Conservation (phyloP, 2,329 filamentous ascomycete genomes). For the Teratosphaeria pseudoeucalypti region DNA sequence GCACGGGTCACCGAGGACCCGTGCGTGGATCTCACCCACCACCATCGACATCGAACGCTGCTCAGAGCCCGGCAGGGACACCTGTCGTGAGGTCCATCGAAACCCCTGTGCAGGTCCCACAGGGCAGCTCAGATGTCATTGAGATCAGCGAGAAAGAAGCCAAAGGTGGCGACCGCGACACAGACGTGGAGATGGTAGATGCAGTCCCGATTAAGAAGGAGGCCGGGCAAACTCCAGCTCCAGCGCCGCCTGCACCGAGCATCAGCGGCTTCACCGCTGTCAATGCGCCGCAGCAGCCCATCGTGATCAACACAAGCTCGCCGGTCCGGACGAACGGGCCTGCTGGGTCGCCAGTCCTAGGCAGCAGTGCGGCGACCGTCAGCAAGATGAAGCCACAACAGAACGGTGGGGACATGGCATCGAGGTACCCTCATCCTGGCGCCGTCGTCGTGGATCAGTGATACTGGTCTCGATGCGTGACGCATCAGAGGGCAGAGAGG, state of each 20-base stretch:
- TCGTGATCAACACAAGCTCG: not conserved
- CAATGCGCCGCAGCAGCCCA: conserved; percentile 1
- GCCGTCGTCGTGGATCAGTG: not conserved
- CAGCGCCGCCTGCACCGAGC: not conserved
- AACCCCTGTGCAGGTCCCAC: not conserved
- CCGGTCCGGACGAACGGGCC: not conserved
- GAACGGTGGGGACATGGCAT: not conserved
- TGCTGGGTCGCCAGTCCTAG: not conserved
- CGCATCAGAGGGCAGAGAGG: not conserved
- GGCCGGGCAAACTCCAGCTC: not conserved
- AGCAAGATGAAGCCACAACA: not conserved
- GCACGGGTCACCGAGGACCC: conserved; percentile 9
- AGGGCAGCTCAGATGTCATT: not conserved
- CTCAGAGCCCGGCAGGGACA: not conserved
- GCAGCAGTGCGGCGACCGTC: not conserved
- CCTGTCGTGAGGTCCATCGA: conserved; percentile 5
- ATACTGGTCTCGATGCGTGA: not conserved
- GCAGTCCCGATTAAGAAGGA: conserved; percentile 2
- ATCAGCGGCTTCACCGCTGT: conserved; percentile 7
- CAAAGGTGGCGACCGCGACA: not conserved
- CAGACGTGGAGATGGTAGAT: not conserved
- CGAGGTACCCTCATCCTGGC: not conserved
- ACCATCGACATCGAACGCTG: not conserved
- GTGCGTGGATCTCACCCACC: conserved; percentile 9
- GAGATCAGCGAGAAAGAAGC: not conserved